Base-by-base conservation (phyloP, 148 eudicot genomes). In the Cornus suecica region DNA sequence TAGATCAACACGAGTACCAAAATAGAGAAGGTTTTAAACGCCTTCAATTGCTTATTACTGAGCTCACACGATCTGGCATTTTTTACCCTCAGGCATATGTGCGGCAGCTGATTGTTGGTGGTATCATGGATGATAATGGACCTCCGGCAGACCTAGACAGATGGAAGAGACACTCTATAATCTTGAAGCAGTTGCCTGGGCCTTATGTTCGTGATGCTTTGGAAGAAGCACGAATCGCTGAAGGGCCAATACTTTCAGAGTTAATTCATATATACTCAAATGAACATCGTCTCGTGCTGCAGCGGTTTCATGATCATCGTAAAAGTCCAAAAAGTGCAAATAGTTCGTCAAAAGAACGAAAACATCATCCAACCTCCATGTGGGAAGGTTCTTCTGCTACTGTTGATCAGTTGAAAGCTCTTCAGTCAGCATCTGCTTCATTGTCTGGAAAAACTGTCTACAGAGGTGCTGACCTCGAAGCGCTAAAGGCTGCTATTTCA, bases 51-150 rank as follows among this genome's bases (percentile, higher is more conserved):
- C 90, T 96, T 18, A 82, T 93, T 29, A 81, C 82, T 69, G 99
- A 93, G 79, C 87, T 96, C 71, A 86, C 82, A 22, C 84, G 90
- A 31, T 83, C 85, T 66, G 94, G 94, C 34, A 87, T 93, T 41
- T 96, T 96, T 78, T 89, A 88, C 66, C 99, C 98, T 3, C 88
- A 70, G 77, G 94, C 90, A 41, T 96, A 96, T 77, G 93, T 86
- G 78, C 87, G 98, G 81, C 94, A 96, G 84, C 86, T 96, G 56
- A 80, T 93, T 79, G 91, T 96, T 41, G 89, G 99, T 82, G 99
- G 97, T 72, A 82, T 91, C 48, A 88, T 86, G 89, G 99, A 93
- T 77, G 72, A 81, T 54, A 83, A 41, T 84, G 94, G 86, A 29
- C 77, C 87, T 80, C 61, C 45, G 56, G 76, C 73, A 62, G 88